Percentiles rank a stretch among this genome's conserved stretches.
These are phyloP conservation scores for Albizia julibrissin DNA, from an alignment of 306 rosid species.

Conservation along the genomic window DNA sequence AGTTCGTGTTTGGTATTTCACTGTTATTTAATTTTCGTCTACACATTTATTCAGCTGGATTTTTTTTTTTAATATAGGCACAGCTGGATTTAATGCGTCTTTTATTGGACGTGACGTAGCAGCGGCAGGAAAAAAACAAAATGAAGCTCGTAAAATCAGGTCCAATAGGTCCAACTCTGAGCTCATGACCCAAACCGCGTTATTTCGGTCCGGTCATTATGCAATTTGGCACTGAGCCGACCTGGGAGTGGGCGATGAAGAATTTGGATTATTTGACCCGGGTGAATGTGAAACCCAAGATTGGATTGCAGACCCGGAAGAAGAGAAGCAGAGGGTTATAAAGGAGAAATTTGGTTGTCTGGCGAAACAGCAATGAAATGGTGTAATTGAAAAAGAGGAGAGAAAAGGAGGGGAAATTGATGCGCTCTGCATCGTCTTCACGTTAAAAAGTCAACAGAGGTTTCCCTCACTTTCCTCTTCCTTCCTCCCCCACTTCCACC, in stretches of 20 bases:
- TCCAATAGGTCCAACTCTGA: background rate
- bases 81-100: no score
- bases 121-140: background rate
- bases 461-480: conserved; percentile 1
- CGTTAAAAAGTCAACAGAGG: conserved; percentile 3
- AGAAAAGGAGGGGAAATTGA: background rate
- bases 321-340: background rate
- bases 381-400: background rate
- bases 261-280: background rate
- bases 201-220: background rate
- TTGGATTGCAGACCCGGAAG: background rate
- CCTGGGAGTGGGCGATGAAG: background rate
- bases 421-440: conserved; percentile 14
- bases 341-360: background rate
- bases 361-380: background rate
- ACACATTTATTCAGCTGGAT: no score
- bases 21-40: no score
- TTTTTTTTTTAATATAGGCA: no score
- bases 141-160: background rate
- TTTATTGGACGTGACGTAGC: no score
- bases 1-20: no score
- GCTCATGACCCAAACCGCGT: background rate
- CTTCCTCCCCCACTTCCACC: background rate
- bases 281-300: background rate
- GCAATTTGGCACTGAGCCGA: background rate